Evolutionary conservation across 1,284 basidiomycete species (phyloP).

Genomic region (Testicularia cyperi): DNA sequence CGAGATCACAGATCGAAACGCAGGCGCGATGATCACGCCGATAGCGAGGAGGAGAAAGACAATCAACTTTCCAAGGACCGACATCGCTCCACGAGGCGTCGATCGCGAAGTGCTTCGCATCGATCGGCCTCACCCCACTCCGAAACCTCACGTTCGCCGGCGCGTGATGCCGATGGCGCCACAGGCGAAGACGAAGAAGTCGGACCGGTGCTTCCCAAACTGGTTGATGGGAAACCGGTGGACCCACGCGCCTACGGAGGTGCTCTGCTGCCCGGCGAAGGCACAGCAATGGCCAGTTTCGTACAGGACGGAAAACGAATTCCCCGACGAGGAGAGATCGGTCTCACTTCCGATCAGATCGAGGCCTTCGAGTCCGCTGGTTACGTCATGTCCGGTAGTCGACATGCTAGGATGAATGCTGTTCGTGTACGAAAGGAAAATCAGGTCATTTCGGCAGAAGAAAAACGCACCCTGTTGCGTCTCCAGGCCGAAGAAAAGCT

Average conservation of each 20-base stretch:
- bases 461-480: constrained; percentile 90
- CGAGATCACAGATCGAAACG: too few relatives aligned
- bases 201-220: constrained; percentile 19
- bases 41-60: not conserved
- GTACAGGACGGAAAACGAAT: constrained; percentile 87
- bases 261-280: constrained; percentile 87
- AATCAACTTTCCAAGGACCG: not conserved
- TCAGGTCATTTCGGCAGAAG: constrained; percentile 91
- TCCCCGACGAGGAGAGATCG: constrained; percentile 97
- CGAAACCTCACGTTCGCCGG: not conserved
- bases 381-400: constrained; percentile 96
- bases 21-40: not conserved
- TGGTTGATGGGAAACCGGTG: constrained; percentile 18
- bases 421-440: constrained; percentile 98
- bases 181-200: constrained; percentile 6
- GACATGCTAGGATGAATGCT: constrained; percentile 82
- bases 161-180: not conserved
- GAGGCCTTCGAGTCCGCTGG: constrained; percentile 81
- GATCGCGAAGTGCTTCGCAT: not conserved
- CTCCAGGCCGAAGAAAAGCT: constrained; percentile 88
- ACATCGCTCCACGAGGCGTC: not conserved
- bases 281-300: constrained; percentile 93
- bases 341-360: constrained; percentile 81
- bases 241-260: constrained; percentile 67
- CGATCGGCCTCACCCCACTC: too few relatives aligned